Base-by-base conservation (phyloP, 2,329 filamentous ascomycete species). In the Sporothrix pseudoabietina region DNA sequence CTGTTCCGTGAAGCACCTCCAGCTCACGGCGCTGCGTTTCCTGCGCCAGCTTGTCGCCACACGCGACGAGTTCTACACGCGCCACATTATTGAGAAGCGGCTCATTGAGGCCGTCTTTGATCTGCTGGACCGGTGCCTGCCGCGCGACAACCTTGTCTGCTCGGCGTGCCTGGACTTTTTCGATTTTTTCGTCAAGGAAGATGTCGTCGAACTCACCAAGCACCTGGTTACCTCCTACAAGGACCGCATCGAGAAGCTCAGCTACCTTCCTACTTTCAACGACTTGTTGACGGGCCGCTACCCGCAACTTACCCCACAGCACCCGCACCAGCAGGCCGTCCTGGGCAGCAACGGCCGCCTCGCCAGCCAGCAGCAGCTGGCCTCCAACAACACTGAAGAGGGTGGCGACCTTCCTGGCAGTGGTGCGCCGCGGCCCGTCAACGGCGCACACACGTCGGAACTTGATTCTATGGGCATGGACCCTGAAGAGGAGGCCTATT, bases 151-250 rank as follows among this genome's bases (percentile, higher is more conserved):
- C 77, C 86, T 99, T 3, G 86, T 98, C 44, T 97, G 96, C 81
- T 98, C 95, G 0, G 95, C 94, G 9, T 97, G 94, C 78, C 86
- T 98, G 10, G 96, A 99, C 79, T 88, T 99, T 59, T 98, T 99
- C 76, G 94, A 97, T 78, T 94, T 91, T 78, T 92, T 98, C 78
- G 94, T 91, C 80, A 90, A 90, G 79, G 93, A 97, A 78, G 90
- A 90, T 72, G 87, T 94, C 78, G 97, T 94, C 80, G 89, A 92
- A 16, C 85, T 98, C 65, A 90, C 97, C 73, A 90, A 91, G 75
- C 92, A 98, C 79, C 84, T 98, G 30, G 93, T 97, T 12, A 91
- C 94, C 77, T 92, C 91, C 71, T 94, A 95, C 79, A 89, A 94
- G 30, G 92, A 95, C 16, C 91, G 91, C 78, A 81, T 98, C 65